A percentile compares a stretch with the other conserved stretches of the same genome.
Conservation (phyloP, 2,329 filamentous ascomycete species). For the Capronia epimyces region DNA sequence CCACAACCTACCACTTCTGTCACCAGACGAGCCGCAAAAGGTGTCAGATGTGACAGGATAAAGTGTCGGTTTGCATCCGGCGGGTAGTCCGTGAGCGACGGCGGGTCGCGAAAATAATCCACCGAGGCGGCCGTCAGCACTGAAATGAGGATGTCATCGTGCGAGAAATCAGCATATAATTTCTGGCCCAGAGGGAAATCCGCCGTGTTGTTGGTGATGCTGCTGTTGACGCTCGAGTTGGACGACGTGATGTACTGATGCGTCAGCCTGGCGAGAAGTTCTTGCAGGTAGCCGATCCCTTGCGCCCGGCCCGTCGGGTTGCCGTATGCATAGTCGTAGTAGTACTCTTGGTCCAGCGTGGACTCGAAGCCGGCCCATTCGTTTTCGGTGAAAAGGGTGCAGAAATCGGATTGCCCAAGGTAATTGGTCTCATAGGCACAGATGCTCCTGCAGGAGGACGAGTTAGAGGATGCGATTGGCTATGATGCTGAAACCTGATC, state of each 20-base stretch:
- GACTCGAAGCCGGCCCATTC: conserved; percentile 54
- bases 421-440: conserved; percentile 52
- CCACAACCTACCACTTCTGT: conserved; percentile 54
- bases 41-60: conserved; percentile 48
- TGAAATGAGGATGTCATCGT: conserved; percentile 50
- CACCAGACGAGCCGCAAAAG: conserved; percentile 51
- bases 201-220: conserved; percentile 42
- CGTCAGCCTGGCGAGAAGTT: conserved; percentile 47
- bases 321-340: conserved; percentile 43
- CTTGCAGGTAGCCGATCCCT: conserved; percentile 50
- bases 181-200: conserved; percentile 46
- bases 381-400: conserved; percentile 49
- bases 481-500: neutral
- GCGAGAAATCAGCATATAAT: conserved; percentile 51
- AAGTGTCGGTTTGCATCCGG: conserved; percentile 40
- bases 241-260: conserved; percentile 44
- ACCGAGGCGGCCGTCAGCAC: conserved; percentile 50
- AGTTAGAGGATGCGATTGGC: neutral
- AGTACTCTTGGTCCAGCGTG: conserved; percentile 49
- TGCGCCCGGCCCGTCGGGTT: conserved; percentile 50
- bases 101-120: conserved; percentile 50
- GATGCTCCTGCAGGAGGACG: conserved; percentile 38
- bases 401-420: conserved; percentile 49
- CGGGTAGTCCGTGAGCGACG: conserved; percentile 39
- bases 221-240: conserved; percentile 50